Conservation (phyloP, 2,329 filamentous ascomycete species). For the Calonectria henricotiae region DNA sequence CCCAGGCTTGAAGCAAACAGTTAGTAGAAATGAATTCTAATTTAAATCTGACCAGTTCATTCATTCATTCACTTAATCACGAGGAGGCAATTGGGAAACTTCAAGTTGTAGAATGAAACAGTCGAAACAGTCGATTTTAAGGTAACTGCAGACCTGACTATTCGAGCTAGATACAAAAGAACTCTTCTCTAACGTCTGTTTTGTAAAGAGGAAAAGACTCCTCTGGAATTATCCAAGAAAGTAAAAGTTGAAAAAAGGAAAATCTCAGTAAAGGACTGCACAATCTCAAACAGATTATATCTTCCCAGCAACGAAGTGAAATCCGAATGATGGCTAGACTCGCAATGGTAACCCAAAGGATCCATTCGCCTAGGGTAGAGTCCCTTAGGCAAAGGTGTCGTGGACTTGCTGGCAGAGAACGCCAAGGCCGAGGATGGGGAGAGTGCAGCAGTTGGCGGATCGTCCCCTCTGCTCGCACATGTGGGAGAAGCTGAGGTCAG, state of each 20-base stretch:
- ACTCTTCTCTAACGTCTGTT: not conserved
- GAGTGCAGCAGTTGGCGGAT: not conserved
- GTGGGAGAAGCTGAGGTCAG: not conserved
- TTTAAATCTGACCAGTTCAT: no score
- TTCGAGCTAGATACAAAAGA: constrained; percentile 1
- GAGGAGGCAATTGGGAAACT: not conserved
- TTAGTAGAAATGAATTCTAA: not conserved
- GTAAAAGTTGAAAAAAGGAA: not conserved
- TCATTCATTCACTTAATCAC: not conserved
- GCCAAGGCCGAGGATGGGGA: not conserved
- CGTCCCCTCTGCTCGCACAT: not conserved
- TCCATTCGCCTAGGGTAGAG: not conserved
- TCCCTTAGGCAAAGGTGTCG: not conserved
- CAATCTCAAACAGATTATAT: not conserved
- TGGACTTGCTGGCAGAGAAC: not conserved
- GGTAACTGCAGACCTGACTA: not conserved
- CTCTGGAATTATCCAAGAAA: not conserved
- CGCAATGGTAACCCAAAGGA: not conserved
- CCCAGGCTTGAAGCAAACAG: not conserved
- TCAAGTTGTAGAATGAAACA: not conserved
- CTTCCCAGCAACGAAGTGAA: not conserved
- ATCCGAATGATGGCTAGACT: not conserved
- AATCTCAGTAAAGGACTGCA: not conserved
- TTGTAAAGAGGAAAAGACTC: not conserved
- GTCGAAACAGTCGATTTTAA: not conserved